Evolutionary conservation across 495 filamentous ascomycete species (phyloP), one percentile per base, ranked within the genome.

Genomic region (Cladorrhinum samala): DNA sequence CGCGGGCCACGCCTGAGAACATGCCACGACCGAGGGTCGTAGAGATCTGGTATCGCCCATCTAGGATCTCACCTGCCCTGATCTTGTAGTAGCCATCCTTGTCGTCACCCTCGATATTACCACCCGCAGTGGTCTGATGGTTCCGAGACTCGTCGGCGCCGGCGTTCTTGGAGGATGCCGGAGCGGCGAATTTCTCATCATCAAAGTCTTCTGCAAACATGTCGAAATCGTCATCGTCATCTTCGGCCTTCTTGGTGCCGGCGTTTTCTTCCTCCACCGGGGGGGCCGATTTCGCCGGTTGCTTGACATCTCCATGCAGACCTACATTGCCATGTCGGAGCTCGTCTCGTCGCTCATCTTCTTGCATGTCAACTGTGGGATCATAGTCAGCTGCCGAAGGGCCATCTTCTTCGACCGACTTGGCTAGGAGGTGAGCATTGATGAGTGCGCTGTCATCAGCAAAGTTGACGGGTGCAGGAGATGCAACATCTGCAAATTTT

Each of bases 301-400:
- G 65, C 9, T 68, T 60, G 0, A 59, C 53, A 43, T 77, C 72
- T 20, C 73, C 73, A 39, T 77, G 73, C 14, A 75, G 60, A 33
- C 72, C 71, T 25, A 75, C 60, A 45, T 79, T 69, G 13, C 75
- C 70, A 51, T 82, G 77, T 48, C 83, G 79, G 46, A 79, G 73
- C 59, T 83, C 83, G 56, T 89, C 82, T 49, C 88, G 82, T 46
- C 83, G 73, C 57, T 83, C 79, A 62, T 97, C 92, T 68, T 95
- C 89, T 68, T 83, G 82, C 88, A 95, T 94, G 66, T 98, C 93
- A 60, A 82, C 71, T 3, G 87, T 95, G 0, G 93, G 94, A 65
- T 96, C 91, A 70, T 98, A 96, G 62, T 96, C 89, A 59, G 93
- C 93, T 46, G 93, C 93, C 36, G 92, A 96, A 39, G 87, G 88